Percentiles rank a stretch among this genome's conserved stretches.
These are phyloP conservation scores for Ustilago esculenta DNA, from an alignment of 1,284 basidiomycete species.

Conservation along the genomic window DNA sequence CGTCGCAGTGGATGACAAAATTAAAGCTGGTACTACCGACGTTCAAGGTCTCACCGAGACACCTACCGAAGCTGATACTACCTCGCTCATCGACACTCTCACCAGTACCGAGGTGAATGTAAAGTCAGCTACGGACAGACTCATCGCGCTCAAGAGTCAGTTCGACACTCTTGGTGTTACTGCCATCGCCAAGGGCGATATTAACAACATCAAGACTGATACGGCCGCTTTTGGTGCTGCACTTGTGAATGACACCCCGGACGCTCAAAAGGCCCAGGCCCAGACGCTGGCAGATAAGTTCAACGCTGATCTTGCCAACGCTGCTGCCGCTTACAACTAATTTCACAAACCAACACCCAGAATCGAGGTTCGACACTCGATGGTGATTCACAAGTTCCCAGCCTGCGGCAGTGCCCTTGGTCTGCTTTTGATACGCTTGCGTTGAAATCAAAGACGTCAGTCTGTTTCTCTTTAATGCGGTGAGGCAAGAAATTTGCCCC, in stretches of 20 bases:
- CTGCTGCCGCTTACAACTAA: constrained; percentile 16
- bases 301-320: constrained; percentile 19
- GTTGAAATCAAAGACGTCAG: no score
- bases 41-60: constrained; percentile 14
- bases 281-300: constrained; percentile 16
- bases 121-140: constrained; percentile 6
- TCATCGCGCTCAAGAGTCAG: constrained; percentile 19
- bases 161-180: constrained; percentile 13
- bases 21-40: constrained; percentile 20
- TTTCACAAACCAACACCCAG: neutral
- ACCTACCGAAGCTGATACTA: constrained; percentile 11
- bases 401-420: no score
- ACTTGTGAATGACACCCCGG: constrained; percentile 3
- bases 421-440: no score
- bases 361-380: no score
- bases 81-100: constrained; percentile 15
- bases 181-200: constrained; percentile 2
- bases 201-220: constrained; percentile 13
- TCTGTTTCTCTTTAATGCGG: no score
- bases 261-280: constrained; percentile 1
- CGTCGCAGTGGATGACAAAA: constrained; percentile 13
- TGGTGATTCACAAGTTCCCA: no score
- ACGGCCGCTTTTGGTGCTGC: constrained; percentile 14
- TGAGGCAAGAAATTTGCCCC: no score
- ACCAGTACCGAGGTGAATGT: constrained; percentile 23